Evolutionary conservation across 306 rosid genomes (phyloP), one percentile per base, ranked within the genome.

Genomic region (Prosopis cineraria): DNA sequence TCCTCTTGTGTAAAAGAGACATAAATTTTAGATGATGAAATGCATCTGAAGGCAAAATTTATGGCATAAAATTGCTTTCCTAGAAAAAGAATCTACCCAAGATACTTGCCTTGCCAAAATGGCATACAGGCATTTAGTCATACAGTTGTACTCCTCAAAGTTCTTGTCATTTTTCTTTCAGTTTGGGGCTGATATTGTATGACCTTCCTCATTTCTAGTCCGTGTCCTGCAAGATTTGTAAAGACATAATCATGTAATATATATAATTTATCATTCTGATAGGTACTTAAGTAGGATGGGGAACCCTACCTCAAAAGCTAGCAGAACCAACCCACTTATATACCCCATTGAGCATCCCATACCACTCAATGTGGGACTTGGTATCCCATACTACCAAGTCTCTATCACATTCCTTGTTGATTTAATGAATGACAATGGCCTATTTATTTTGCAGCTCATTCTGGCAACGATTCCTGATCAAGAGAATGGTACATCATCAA

Each of bases 391-490:
- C n/a, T n/a, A n/a, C n/a, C n/a, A n/a, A n/a, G n/a, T n/a, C n/a
- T n/a, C n/a, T n/a, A n/a, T n/a, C n/a, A n/a, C n/a, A n/a, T 75
- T 44, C 50, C 20, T 80, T 36, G n/a, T 45, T 13, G 64, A 69
- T 75, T 63, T 62, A 70, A 55, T 69, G 68, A 80, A 64, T 70
- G 53, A 63, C 72, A 24, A 17, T 44, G 50, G 29, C 48, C 24
- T 8, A 70, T 36, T 65, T 52, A 55, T 56, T 75, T 81, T 71
- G 47, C 85, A 95, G 99, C 87, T 95, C 77, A 81, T 95, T 73
- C 64, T 95, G 83, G 97, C 93, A 60, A 95, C 96, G 73, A 71
- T 82, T 76, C 99, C 98, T 41, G 91, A 87, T 81, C 70, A 50
- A 12, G 79, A 63, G 80, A 81, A 81, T 79, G 85, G 88, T 72